Conservation (phyloP, 1,284 basidiomycete species). For the Tilletia setariae region DNA sequence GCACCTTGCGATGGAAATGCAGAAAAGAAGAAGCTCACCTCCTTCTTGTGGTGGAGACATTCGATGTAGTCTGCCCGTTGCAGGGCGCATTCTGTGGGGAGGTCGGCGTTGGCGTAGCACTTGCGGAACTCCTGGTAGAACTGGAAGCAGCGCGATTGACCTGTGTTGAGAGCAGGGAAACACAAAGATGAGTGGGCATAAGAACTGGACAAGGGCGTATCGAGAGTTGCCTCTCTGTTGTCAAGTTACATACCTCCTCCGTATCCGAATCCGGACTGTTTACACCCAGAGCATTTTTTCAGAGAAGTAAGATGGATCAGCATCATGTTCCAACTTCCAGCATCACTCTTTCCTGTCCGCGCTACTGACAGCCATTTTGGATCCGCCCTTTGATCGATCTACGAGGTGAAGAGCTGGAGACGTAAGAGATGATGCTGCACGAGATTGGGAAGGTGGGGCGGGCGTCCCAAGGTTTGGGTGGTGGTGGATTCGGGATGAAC, state of each 20-base stretch:
- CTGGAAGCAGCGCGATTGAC: slow-evolving; percentile 81
- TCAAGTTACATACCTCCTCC: slow-evolving; percentile 61
- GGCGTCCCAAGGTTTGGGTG: too few species aligned
- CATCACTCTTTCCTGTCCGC: too few species aligned
- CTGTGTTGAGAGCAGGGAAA: slow-evolving; percentile 56
- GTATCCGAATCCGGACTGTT: slow-evolving; percentile 66
- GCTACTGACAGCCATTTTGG: slow-evolving; percentile 7
- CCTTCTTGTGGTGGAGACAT: slow-evolving; percentile 85
- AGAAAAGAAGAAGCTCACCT: slow-evolving; percentile 61
- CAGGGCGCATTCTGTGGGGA: slow-evolving; percentile 68
- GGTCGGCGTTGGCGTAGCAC: slow-evolving; percentile 83
- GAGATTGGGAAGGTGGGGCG: too few species aligned
- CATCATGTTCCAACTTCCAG: background rate
- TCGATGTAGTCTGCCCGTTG: slow-evolving; percentile 87
- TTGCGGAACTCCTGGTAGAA: slow-evolving; percentile 76
- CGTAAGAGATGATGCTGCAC: background rate
- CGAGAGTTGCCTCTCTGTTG: too few species aligned
- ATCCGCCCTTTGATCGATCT: background rate
- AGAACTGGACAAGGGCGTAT: too few species aligned
- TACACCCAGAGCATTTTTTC: background rate
- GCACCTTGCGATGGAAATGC: too few species aligned
- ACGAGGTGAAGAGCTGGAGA: background rate
- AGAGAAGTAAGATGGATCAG: background rate
- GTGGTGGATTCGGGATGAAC: too few species aligned
- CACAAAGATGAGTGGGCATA: slow-evolving; percentile 14